These are phyloP conservation scores for Coemansia sp. DNA, from an alignment of 371 early-diverging fungal species.

Conservation along the genomic window DNA sequence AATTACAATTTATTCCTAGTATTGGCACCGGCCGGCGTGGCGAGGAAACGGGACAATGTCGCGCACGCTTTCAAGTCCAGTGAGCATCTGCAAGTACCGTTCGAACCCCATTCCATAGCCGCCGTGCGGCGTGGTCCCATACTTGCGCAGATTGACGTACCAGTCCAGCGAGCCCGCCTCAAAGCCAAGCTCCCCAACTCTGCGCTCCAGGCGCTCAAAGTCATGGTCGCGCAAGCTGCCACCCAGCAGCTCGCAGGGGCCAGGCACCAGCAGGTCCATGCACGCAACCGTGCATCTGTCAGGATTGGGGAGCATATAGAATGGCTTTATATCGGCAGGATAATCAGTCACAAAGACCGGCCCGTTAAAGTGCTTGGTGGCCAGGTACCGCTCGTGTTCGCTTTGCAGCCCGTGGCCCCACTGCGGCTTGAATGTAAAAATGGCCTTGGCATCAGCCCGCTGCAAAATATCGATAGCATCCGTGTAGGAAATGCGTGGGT, in stretches of 20 bases:
- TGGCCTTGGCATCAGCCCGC: slow-evolving; percentile 45
- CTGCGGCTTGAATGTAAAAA: slow-evolving; percentile 64
- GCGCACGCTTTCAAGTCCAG: slow-evolving; percentile 77
- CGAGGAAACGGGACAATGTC: slow-evolving; percentile 83
- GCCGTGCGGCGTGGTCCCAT: slow-evolving; percentile 84
- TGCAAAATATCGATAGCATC: slow-evolving; percentile 77
- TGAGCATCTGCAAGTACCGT: slow-evolving; percentile 73
- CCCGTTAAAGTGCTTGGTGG: slow-evolving; percentile 60
- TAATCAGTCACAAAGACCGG: slow-evolving; percentile 94
- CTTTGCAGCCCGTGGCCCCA: slow-evolving; percentile 82
- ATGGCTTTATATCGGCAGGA: slow-evolving; percentile 80
- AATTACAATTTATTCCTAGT: slow-evolving; percentile 14
- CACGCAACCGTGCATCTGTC: slow-evolving; percentile 74
- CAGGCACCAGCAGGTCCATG: slow-evolving; percentile 86
- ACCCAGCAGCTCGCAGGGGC: slow-evolving; percentile 86
- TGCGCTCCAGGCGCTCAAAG: slow-evolving; percentile 55
- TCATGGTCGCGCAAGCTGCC: slow-evolving; percentile 87
- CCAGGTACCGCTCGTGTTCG: slow-evolving; percentile 87
- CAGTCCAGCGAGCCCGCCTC: slow-evolving; percentile 71
- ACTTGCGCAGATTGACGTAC: slow-evolving; percentile 86
- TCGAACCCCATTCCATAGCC: slow-evolving; percentile 96
- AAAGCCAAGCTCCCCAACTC: slow-evolving; percentile 61
- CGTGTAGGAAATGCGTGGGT: slow-evolving; percentile 75
- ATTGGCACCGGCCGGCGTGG: slow-evolving; percentile 46
- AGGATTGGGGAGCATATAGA: slow-evolving; percentile 83